phyloP scores from a whole-genome alignment of 1,284 basidiomycete genomes.

The Malassezia sympodialis region DNA sequence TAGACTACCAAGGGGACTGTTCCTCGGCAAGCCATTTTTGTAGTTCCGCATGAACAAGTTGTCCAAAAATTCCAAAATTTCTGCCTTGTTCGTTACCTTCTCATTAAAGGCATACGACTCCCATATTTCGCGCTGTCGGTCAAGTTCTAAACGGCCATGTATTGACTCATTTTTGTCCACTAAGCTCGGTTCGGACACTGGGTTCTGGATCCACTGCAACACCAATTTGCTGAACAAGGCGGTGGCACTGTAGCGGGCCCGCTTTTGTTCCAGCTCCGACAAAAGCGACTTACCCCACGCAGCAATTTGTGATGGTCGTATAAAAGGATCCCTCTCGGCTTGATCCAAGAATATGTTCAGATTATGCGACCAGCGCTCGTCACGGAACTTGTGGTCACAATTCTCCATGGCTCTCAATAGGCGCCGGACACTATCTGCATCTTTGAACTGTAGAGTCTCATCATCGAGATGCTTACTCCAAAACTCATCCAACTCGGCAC shows the following conservation, averaged over 20 bases:
- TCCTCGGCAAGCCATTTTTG: neutral
- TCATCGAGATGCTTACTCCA: neutral
- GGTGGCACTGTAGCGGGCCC: neutral
- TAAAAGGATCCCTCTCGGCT: neutral
- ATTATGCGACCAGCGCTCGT: neutral
- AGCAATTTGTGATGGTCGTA: neutral
- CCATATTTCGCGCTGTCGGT: neutral
- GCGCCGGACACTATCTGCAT: neutral
- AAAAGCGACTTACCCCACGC: neutral
- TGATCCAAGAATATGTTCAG: neutral
- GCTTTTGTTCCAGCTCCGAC: neutral
- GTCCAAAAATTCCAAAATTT: neutral
- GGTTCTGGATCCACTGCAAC: neutral
- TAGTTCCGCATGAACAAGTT: neutral
- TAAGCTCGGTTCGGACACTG: too few relatives aligned
- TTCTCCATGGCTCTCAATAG: neutral
- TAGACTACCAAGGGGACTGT: neutral
- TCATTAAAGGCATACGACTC: neutral
- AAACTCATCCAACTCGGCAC: neutral
- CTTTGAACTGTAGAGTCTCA: too few relatives aligned
- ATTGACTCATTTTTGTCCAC: neutral
- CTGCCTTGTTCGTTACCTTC: neutral
- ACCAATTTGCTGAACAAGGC: neutral
- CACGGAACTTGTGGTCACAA: neutral
- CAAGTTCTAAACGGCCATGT: neutral